These are phyloP conservation scores for Phytophthora rubi DNA, from an alignment of 352 stramenopile genomes.

Conservation along the genomic window DNA sequence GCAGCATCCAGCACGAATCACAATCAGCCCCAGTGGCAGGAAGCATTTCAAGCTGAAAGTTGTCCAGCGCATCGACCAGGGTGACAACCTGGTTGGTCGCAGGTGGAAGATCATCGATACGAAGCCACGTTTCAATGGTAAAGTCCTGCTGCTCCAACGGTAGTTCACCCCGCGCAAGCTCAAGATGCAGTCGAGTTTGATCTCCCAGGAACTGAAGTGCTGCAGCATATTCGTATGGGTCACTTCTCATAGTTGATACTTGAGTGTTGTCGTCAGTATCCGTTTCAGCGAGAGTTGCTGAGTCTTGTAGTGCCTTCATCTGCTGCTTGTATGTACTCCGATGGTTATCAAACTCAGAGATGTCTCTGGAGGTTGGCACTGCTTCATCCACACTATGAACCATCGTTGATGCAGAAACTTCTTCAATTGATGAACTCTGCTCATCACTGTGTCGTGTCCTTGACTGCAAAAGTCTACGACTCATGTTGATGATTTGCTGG, in stretches of 20 bases:
- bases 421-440: conserved; percentile 6
- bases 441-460: conserved; percentile 7
- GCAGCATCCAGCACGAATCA: conserved; percentile 28
- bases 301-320: conserved; percentile 12
- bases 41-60: conserved; percentile 41
- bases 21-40: neutral
- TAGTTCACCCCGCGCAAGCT: conserved; percentile 19
- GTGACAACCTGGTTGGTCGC: conserved; percentile 23
- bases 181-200: conserved; percentile 34
- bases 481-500: neutral
- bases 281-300: neutral
- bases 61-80: conserved; percentile 42
- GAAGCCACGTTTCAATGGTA: conserved; percentile 54
- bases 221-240: conserved; percentile 31
- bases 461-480: conserved; percentile 2
- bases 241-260: neutral
- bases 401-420: conserved; percentile 3
- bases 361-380: conserved; percentile 11
- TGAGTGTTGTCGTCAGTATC: conserved; percentile 1
- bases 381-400: conserved; percentile 6
- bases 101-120: conserved; percentile 28
- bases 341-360: conserved; percentile 17
- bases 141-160: conserved; percentile 34
- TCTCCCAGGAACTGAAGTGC: conserved; percentile 33
- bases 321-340: conserved; percentile 7